A percentile compares a stretch with the other conserved stretches of the same genome.
Evolutionary conservation across 2,329 filamentous ascomycete species (phyloP).

Genomic region (Aureobasidium uvarum): DNA sequence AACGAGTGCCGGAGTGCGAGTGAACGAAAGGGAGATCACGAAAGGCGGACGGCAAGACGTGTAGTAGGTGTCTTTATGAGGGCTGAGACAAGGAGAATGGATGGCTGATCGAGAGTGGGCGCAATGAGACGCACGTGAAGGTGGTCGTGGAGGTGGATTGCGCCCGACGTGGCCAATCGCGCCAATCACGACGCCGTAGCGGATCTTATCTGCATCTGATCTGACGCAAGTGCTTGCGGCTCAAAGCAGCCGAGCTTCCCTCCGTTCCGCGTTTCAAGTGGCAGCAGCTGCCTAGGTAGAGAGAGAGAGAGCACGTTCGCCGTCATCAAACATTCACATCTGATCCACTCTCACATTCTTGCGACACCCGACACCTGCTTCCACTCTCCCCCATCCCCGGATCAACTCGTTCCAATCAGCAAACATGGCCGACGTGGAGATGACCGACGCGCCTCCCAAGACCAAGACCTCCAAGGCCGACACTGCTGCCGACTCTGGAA

Average conservation of each 20-base stretch:
- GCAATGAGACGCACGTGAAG: constrained; percentile 12
- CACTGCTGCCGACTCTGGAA: constrained; percentile 62
- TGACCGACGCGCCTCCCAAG: constrained; percentile 75
- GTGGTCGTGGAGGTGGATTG: constrained; percentile 13
- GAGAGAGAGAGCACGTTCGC: neutral
- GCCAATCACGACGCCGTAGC: neutral
- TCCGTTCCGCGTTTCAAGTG: constrained; percentile 5
- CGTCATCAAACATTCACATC: constrained; percentile 18
- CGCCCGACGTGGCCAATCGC: constrained; percentile 12
- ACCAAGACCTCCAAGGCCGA: constrained; percentile 52
- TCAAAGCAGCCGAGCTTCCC: neutral
- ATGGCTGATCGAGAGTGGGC: neutral
- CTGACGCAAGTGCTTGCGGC: neutral
- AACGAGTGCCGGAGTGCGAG: constrained; percentile 4
- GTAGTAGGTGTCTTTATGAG: constrained; percentile 8
- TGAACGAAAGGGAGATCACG: neutral
- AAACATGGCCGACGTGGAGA: constrained; percentile 90
- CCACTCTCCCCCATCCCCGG: constrained; percentile 31
- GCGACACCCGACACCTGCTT: neutral
- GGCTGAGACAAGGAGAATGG: constrained; percentile 9
- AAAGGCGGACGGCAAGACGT: neutral
- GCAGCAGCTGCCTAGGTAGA: constrained; percentile 13
- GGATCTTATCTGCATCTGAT: constrained; percentile 18
- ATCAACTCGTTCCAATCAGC: constrained; percentile 24
- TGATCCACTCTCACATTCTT: neutral